Evolutionary conservation across 805 yeast genomes (phyloP).

Genomic region (Clavispora carvajalis): DNA sequence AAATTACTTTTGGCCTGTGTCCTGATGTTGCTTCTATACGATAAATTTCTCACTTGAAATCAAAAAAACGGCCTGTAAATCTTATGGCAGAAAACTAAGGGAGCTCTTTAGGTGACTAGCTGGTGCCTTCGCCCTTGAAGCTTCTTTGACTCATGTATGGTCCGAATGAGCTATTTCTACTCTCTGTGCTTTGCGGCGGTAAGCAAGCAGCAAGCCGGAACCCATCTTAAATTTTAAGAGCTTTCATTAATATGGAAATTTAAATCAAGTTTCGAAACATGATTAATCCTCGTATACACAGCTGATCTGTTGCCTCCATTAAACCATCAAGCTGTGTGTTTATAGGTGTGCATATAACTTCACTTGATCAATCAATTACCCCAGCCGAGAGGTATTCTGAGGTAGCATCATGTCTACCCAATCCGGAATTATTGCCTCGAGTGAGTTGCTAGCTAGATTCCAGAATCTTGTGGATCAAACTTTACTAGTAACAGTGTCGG

Average conservation of each 20-base stretch:
- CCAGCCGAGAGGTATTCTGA: not conserved
- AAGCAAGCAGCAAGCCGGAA: no score
- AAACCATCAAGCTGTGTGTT: not conserved
- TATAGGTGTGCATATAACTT: not conserved
- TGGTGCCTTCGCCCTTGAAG: no score
- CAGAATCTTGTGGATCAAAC: slow-evolving; percentile 28
- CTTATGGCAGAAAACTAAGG: no score
- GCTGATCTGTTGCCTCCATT: no score
- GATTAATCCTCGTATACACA: no score
- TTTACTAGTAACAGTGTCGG: slow-evolving; percentile 27
- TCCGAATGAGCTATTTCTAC: no score
- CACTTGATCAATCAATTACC: not conserved
- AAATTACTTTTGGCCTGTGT: not conserved
- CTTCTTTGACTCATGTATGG: no score
- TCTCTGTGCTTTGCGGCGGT: no score
- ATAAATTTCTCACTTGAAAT: not conserved
- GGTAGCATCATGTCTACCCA: slow-evolving; percentile 33
- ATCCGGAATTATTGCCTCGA: slow-evolving; percentile 37
- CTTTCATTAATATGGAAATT: no score
- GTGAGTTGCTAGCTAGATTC: slow-evolving; percentile 42
- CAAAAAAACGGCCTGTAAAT: no score
- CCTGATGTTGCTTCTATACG: not conserved
- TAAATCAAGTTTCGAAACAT: no score
- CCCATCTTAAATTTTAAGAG: no score
- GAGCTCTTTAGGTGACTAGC: not conserved